Percentiles rank a stretch among this genome's conserved stretches.
Evolutionary conservation across 2,329 filamentous ascomycete species (phyloP).

Genomic region (Xylariaceae sp.): DNA sequence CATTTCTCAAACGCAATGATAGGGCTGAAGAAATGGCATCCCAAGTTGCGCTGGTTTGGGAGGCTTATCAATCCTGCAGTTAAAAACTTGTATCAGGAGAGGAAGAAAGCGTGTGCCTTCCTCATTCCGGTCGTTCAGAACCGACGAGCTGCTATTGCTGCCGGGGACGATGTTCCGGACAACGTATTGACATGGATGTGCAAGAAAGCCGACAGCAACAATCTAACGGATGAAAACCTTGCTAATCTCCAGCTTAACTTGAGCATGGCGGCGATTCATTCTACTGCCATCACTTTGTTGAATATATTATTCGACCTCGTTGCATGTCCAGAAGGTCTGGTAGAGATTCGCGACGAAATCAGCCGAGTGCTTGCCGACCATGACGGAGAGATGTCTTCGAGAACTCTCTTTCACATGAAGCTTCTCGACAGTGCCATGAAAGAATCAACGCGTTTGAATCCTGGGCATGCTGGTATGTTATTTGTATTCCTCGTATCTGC

Average conservation of each 20-base stretch:
- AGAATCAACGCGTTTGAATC: constrained; percentile 30
- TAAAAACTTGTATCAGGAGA: constrained; percentile 29
- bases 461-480: constrained; percentile 23
- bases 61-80: constrained; percentile 33
- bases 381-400: constrained; percentile 29
- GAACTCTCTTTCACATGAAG: constrained; percentile 36
- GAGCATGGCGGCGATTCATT: constrained; percentile 48
- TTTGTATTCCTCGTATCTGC: background rate
- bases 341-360: constrained; percentile 50
- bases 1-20: constrained; percentile 36
- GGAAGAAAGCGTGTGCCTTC: constrained; percentile 32
- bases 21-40: constrained; percentile 19
- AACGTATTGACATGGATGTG: constrained; percentile 46
- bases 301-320: constrained; percentile 48
- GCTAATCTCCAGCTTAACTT: constrained; percentile 39
- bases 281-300: constrained; percentile 40
- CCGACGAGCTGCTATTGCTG: constrained; percentile 23
- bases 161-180: constrained; percentile 32
- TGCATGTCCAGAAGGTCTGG: constrained; percentile 42
- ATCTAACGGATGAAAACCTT: constrained; percentile 29
- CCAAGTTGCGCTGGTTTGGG: constrained; percentile 32
- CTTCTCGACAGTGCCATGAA: constrained; percentile 36
- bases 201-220: constrained; percentile 31
- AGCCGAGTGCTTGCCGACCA: constrained; percentile 31
- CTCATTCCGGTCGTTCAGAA: constrained; percentile 29